These are phyloP conservation scores for Saccharomycopsis crataegensis DNA, from an alignment of 1,139 yeast species.

Conservation along the genomic window DNA sequence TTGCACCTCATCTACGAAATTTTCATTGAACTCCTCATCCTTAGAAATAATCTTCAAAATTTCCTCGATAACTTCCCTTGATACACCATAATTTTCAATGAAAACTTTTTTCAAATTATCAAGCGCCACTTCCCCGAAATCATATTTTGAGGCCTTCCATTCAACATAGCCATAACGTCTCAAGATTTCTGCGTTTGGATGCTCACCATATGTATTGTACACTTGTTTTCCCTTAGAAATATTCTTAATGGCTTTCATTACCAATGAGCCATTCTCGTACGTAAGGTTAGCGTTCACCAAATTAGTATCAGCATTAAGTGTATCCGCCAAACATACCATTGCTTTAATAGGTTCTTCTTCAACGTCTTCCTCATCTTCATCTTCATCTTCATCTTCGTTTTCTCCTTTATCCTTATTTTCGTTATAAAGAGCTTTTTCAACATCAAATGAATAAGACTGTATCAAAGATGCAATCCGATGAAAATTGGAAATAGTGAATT, in stretches of 20 bases:
- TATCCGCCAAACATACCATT: slow-evolving; percentile 91
- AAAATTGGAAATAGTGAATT: slow-evolving; percentile 48
- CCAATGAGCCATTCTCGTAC: slow-evolving; percentile 41
- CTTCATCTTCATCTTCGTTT: slow-evolving; percentile 29
- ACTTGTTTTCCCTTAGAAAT: slow-evolving; percentile 67
- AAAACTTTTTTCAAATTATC: slow-evolving; percentile 33
- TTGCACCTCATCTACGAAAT: slow-evolving; percentile 27
- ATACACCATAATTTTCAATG: slow-evolving; percentile 24
- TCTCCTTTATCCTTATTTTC: slow-evolving; percentile 24
- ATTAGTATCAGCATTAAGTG: slow-evolving; percentile 76
- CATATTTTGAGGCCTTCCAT: slow-evolving; percentile 61
- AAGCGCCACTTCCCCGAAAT: slow-evolving; percentile 70
- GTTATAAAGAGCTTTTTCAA: slow-evolving; percentile 34
- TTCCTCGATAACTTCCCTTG: slow-evolving; percentile 26
- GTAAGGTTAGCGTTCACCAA: slow-evolving; percentile 69
- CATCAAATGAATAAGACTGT: slow-evolving; percentile 65
- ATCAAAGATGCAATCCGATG: slow-evolving; percentile 65
- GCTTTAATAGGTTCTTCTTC: slow-evolving; percentile 56
- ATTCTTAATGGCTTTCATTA: slow-evolving; percentile 61
- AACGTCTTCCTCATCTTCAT: slow-evolving; percentile 29
- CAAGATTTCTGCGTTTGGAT: slow-evolving; percentile 80
- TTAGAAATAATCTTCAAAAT: slow-evolving; percentile 27
- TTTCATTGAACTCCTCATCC: slow-evolving; percentile 24
- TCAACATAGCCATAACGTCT: slow-evolving; percentile 92
- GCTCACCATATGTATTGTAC: slow-evolving; percentile 83